phyloP scores from a whole-genome alignment of 352 stramenopile species.

The Pythium phragmiticola region DNA sequence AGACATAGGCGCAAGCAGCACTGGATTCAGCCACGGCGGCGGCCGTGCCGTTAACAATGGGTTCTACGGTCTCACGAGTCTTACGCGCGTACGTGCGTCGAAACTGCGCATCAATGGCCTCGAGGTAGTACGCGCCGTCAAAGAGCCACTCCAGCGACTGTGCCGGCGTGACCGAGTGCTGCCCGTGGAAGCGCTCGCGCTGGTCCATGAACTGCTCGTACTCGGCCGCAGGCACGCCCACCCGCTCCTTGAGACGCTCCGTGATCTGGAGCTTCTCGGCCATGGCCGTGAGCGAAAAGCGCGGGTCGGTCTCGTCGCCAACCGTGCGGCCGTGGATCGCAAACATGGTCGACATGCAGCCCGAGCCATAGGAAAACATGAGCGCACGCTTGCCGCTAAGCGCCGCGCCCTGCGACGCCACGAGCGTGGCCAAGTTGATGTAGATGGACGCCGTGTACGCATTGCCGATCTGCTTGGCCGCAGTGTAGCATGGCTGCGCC shows the following conservation, averaged over 20 bases:
- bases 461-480: slow-evolving; percentile 93
- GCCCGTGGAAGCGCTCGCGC: slow-evolving; percentile 81
- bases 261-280: slow-evolving; percentile 77
- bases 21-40: slow-evolving; percentile 9
- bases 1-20: slow-evolving; percentile 76
- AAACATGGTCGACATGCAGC: slow-evolving; percentile 96
- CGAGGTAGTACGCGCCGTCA: slow-evolving; percentile 91
- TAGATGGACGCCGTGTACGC: slow-evolving; percentile 98
- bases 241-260: slow-evolving; percentile 75
- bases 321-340: slow-evolving; percentile 44
- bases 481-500: slow-evolving; percentile 81
- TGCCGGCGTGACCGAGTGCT: slow-evolving; percentile 60
- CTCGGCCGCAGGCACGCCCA: slow-evolving; percentile 85
- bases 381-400: slow-evolving; percentile 80
- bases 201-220: slow-evolving; percentile 91
- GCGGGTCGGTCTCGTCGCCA: slow-evolving; percentile 21
- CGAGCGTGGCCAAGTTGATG: slow-evolving; percentile 93
- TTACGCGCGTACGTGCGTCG: slow-evolving; percentile 85
- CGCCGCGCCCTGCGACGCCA: slow-evolving; percentile 52
- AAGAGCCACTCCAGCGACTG: slow-evolving; percentile 67
- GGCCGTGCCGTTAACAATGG: background rate
- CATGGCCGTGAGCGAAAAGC: slow-evolving; percentile 92
- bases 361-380: slow-evolving; percentile 97
- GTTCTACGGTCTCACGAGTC: slow-evolving; percentile 5
- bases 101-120: slow-evolving; percentile 88